Conservation (phyloP, 208 protist genomes). For the Phytomonas serpens region DNA sequence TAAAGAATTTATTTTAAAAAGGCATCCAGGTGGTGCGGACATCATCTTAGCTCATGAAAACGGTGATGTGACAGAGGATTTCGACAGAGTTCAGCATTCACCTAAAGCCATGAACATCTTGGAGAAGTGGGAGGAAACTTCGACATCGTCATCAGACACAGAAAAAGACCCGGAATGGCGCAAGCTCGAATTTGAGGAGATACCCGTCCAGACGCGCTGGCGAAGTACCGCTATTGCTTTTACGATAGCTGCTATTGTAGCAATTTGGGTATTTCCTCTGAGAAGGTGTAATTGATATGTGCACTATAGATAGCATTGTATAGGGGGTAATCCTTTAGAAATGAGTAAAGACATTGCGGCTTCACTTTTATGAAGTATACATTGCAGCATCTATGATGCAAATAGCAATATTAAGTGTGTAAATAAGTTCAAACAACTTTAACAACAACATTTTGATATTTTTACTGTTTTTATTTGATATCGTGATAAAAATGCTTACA, state of each 20-base stretch:
- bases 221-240: constrained; percentile 21
- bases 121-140: background rate
- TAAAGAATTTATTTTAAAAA: constrained; percentile 12
- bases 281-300: background rate
- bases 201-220: constrained; percentile 15
- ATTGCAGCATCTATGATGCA: background rate
- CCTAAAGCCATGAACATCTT: background rate
- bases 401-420: background rate
- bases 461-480: background rate
- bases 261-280: constrained; percentile 4
- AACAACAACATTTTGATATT: background rate
- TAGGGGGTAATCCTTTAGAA: background rate
- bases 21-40: constrained; percentile 10
- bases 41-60: background rate
- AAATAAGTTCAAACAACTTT: background rate
- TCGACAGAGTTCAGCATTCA: background rate
- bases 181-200: background rate
- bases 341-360: background rate
- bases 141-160: background rate
- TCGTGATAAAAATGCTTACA: background rate
- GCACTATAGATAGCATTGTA: background rate
- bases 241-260: constrained; percentile 13
- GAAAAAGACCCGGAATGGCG: background rate
- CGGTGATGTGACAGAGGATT: background rate
- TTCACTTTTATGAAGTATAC: background rate